phyloP scores from a whole-genome alignment of 2,329 filamentous ascomycete species.

The Hypoxylon sp. region DNA sequence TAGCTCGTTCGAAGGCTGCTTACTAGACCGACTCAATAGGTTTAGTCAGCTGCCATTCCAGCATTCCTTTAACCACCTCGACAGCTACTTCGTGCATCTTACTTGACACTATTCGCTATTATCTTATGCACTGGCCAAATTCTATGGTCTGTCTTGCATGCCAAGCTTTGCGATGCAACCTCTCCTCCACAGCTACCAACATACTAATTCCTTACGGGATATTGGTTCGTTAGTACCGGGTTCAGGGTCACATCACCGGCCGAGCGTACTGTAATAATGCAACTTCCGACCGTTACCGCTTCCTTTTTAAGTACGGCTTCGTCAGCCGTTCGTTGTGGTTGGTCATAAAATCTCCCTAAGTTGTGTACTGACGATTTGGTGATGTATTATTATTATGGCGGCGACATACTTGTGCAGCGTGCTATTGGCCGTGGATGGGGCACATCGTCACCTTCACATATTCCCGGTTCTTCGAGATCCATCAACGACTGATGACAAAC shows the following conservation, averaged over 20 bases:
- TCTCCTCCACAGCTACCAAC: slow-evolving; percentile 34
- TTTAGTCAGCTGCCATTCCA: slow-evolving; percentile 19
- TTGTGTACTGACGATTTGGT: slow-evolving; percentile 35
- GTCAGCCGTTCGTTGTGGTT: slow-evolving; percentile 35
- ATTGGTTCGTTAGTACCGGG: slow-evolving; percentile 29
- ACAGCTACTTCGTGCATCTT: slow-evolving; percentile 5
- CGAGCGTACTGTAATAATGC: slow-evolving; percentile 38
- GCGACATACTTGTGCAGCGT: slow-evolving; percentile 9
- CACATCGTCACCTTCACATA: slow-evolving; percentile 22
- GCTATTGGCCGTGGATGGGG: slow-evolving; percentile 20
- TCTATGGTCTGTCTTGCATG: slow-evolving; percentile 43
- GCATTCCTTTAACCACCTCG: slow-evolving; percentile 10
- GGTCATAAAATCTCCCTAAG: slow-evolving; percentile 21
- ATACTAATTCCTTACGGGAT: slow-evolving; percentile 28
- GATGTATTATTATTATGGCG: slow-evolving; percentile 31
- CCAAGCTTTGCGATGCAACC: slow-evolving; percentile 45
- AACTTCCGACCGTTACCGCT: slow-evolving; percentile 29
- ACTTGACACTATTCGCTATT: slow-evolving; percentile 12
- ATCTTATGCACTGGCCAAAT: slow-evolving; percentile 23
- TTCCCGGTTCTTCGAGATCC: slow-evolving; percentile 7
- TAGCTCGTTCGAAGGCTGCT: slow-evolving; percentile 21
- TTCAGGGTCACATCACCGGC: slow-evolving; percentile 34
- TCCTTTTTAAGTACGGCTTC: slow-evolving; percentile 35
- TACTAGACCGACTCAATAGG: slow-evolving; percentile 11
- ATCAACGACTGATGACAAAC: slow-evolving; percentile 7